A percentile compares a stretch with the other conserved stretches of the same genome.
Conservation (phyloP, 1,284 basidiomycete species). For the Ustilago sp. region DNA sequence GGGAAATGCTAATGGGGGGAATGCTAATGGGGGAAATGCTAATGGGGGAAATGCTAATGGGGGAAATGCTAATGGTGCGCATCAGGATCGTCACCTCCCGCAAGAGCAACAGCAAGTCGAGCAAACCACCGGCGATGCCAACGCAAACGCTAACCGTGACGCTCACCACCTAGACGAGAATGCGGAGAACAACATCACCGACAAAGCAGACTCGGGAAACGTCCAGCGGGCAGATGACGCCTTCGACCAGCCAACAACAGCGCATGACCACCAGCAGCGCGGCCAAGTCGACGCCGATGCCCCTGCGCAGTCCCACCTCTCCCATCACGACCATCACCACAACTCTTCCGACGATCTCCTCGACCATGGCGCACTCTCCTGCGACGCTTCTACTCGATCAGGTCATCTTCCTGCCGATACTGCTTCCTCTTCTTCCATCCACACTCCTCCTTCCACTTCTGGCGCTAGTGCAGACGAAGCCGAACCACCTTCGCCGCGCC, state of each 20-base stretch:
- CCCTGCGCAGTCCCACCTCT: constrained; percentile 5
- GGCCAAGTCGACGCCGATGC: constrained; percentile 43
- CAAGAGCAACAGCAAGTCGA: constrained; percentile 1
- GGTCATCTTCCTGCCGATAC: constrained; percentile 41
- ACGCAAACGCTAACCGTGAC: background rate
- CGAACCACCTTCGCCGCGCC: constrained; percentile 43
- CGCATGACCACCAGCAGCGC: constrained; percentile 20
- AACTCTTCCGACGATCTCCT: background rate
- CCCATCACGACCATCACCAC: background rate
- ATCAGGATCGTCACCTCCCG: constrained; percentile 4
- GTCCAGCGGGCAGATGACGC: constrained; percentile 56
- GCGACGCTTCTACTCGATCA: constrained; percentile 46
- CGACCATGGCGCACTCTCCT: constrained; percentile 27
- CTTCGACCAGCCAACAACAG: constrained; percentile 12
- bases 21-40: constrained; percentile 14
- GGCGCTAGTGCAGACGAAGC: constrained; percentile 50
- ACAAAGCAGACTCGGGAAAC: constrained; percentile 44
- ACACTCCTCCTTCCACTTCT: constrained; percentile 50
- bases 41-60: constrained; percentile 16
- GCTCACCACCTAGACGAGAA: background rate
- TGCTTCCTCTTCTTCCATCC: constrained; percentile 42
- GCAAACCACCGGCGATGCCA: constrained; percentile 4
- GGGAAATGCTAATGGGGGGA: constrained; percentile 15
- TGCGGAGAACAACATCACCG: background rate
- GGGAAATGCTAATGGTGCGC: constrained; percentile 16